phyloP scores from a whole-genome alignment of 495 filamentous ascomycete genomes.

The Thozetella sp. region DNA sequence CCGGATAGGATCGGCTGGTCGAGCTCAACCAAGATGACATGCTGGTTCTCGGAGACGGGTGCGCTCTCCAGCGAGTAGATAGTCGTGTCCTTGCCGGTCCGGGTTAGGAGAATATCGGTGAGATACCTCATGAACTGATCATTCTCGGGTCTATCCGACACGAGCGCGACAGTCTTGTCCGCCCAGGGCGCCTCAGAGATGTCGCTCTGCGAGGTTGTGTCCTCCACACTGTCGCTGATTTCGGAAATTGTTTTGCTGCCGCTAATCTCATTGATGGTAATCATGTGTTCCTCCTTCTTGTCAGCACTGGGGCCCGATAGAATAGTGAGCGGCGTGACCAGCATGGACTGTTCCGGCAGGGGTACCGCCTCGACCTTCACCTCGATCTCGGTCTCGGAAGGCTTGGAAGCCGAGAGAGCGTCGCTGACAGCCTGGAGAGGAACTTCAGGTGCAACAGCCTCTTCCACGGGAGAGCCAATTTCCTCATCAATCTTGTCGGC shows the following conservation, averaged over 20 bases:
- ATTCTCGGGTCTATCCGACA: conserved; percentile 35
- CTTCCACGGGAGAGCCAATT: too few relatives aligned
- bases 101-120: conserved; percentile 24
- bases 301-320: conserved; percentile 51
- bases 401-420: too few relatives aligned
- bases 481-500: conserved; percentile 17
- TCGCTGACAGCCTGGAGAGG: too few relatives aligned
- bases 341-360: too few relatives aligned
- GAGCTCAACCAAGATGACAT: conserved; percentile 31
- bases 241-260: conserved; percentile 24
- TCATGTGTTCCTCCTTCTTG: conserved; percentile 44
- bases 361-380: too few relatives aligned
- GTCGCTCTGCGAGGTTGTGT: conserved; percentile 1
- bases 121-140: conserved; percentile 37
- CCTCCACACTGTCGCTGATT: conserved; percentile 28
- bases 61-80: conserved; percentile 25
- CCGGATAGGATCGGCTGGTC: conserved; percentile 24
- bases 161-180: conserved; percentile 27
- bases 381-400: too few relatives aligned
- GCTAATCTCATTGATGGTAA: conserved; percentile 31
- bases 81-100: conserved; percentile 18
- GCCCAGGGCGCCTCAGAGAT: conserved; percentile 2
- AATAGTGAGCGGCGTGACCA: conserved; percentile 54
- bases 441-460: too few relatives aligned
- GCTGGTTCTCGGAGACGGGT: conserved; percentile 18